Evolutionary conservation across 2,329 filamentous ascomycete species (phyloP), one percentile per base, ranked within the genome.

Genomic region (Penicillium griseofulvum): DNA sequence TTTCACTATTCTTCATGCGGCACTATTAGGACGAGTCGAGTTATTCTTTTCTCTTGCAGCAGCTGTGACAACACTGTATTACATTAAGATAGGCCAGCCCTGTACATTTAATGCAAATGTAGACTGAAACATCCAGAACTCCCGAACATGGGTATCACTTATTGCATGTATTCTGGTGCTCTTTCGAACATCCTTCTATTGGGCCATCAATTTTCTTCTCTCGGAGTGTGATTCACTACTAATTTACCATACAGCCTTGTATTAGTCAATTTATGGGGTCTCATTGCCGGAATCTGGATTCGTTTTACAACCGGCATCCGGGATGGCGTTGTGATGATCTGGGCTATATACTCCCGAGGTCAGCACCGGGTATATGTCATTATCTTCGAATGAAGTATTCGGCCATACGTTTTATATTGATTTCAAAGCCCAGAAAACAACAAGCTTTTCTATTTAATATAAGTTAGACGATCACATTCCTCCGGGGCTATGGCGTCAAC

Each of bases 261-360:
- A 73, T 0, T 76, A 71, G 72, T 67, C 16, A 73, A 75, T 43
- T 66, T 71, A 7, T 73, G 72, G 67, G 73, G 72, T 2, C 65
- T 74, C 1, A 62, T 63, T 12, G 45, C 67, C 1, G 73, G 71
- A 1, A 75, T 74, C 43, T 76, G 73, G 67, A 72, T 76, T 41
- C 66, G 72, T 5, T 70, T 70, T 1, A 72, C 72, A 2, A 66
- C 62, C 1, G 73, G 73, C 0, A 71, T 75, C 31, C 69, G 71
- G 3, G 74, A 75, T 49, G 69, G 68, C 5, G 68, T 75, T 17
- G 72, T 74, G 4, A 74, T 75, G 73, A 69, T 74, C 5, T 73
- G 70, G 71, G 72, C n/a, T n/a, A n/a, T n/a, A n/a, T n/a, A n/a
- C n/a, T n/a, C n/a, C n/a, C n/a, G n/a, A n/a, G n/a, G n/a, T n/a